These are phyloP conservation scores for Stenogyne calaminthoides DNA, from an alignment of 305 asterid genomes.

Conservation along the genomic window DNA sequence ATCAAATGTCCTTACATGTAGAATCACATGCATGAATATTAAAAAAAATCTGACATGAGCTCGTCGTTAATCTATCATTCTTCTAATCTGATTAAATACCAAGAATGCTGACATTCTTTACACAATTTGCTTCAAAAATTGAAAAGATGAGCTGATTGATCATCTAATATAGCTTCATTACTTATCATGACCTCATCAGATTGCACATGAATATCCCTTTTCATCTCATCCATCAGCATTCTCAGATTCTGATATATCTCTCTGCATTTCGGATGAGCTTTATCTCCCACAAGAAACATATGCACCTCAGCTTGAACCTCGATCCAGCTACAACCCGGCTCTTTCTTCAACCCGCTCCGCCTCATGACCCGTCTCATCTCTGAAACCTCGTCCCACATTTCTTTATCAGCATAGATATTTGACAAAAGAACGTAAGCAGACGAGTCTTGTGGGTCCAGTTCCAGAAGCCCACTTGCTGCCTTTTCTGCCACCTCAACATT, in stretches of 20 bases:
- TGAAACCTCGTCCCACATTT: conserved; percentile 82
- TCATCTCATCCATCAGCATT: conserved; percentile 62
- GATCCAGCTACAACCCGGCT: conserved; percentile 97
- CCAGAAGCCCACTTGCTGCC: conserved; percentile 66
- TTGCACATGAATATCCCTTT: conserved; percentile 30
- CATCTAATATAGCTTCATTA: conserved; percentile 14
- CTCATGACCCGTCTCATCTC: conserved; percentile 72
- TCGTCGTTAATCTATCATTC: background rate
- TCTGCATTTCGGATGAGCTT: conserved; percentile 75
- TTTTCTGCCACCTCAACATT: conserved; percentile 83
- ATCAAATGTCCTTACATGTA: background rate
- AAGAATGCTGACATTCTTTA: background rate
- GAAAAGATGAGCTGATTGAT: conserved; percentile 6
- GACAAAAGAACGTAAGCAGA: conserved; percentile 71
- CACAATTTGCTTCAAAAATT: background rate
- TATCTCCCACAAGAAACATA: conserved; percentile 85
- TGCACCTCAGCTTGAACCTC: conserved; percentile 79
- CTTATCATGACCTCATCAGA: conserved; percentile 26
- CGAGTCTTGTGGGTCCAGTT: conserved; percentile 75
- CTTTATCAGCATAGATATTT: conserved; percentile 80
- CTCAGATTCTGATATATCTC: conserved; percentile 61
- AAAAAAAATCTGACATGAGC: background rate
- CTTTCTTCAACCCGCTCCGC: conserved; percentile 61
- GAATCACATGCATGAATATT: background rate
- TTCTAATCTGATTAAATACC: background rate